Evolutionary conservation across 768 basidiomycete genomes (phyloP).

Genomic region (Macrolepiota dolichaula): DNA sequence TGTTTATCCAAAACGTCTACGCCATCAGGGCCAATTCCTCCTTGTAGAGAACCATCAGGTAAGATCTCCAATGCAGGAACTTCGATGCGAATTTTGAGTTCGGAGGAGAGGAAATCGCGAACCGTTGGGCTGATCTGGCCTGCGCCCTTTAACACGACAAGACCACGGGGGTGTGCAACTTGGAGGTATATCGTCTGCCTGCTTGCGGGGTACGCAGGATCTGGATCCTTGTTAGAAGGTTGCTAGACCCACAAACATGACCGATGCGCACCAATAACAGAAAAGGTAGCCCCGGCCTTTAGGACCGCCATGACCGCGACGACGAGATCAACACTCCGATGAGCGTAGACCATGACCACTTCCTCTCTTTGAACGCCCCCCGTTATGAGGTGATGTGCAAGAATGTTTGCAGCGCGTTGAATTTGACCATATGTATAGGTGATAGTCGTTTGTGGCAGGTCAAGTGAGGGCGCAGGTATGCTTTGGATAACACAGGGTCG

Average conservation of each 20-base stretch:
- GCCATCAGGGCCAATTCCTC: constrained; percentile 45
- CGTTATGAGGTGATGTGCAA: constrained; percentile 86
- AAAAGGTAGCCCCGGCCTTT: constrained; percentile 95
- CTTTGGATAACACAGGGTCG: constrained; percentile 89
- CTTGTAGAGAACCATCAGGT: constrained; percentile 57
- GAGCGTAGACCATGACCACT: constrained; percentile 97
- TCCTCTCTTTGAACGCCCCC: constrained; percentile 89
- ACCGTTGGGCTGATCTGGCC: constrained; percentile 79
- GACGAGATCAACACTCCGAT: constrained; percentile 93
- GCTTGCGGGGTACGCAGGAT: constrained; percentile 94
- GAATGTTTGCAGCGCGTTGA: constrained; percentile 79
- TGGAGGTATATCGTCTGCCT: constrained; percentile 91
- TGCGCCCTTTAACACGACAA: constrained; percentile 88
- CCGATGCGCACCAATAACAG: constrained; percentile 78
- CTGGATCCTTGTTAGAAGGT: constrained; percentile 35
- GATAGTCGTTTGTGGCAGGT: constrained; percentile 46
- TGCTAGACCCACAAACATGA: background rate
- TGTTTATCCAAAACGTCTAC: constrained; percentile 63
- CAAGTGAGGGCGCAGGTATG: constrained; percentile 38
- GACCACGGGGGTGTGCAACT: constrained; percentile 88
- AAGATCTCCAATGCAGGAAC: constrained; percentile 85
- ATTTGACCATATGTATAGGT: constrained; percentile 80
- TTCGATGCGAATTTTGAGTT: constrained; percentile 84
- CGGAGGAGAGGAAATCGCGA: constrained; percentile 73
- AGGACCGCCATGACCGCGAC: constrained; percentile 96